Evolutionary conservation across 2,329 filamentous ascomycete genomes (phyloP).

Genomic region (Metarhizium guizhouense): DNA sequence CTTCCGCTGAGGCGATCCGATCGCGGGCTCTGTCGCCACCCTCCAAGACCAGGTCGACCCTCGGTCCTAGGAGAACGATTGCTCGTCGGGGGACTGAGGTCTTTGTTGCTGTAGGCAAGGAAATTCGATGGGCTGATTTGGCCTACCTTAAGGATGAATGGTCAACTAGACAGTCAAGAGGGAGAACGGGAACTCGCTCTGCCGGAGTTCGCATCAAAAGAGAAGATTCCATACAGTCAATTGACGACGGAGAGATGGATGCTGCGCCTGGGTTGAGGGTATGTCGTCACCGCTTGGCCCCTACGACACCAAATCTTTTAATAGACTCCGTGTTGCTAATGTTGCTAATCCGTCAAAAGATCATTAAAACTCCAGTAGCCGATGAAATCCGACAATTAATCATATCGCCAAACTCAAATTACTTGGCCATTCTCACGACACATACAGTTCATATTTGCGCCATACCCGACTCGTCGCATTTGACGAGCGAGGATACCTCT

Average conservation of each 20-base stretch:
- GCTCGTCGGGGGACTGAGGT: conserved; percentile 78
- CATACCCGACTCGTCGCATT: conserved; percentile 71
- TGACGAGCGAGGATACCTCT: conserved; percentile 57
- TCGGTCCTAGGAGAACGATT: conserved; percentile 56
- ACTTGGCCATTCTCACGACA: conserved; percentile 75
- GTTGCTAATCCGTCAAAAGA: conserved; percentile 33
- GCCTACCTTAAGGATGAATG: conserved; percentile 62
- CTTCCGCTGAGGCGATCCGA: conserved; percentile 28
- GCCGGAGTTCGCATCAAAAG: conserved; percentile 33
- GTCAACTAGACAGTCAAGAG: conserved; percentile 20
- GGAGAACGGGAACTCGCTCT: conserved; percentile 21
- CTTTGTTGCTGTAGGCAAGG: conserved; percentile 79
- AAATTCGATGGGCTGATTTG: conserved; percentile 87
- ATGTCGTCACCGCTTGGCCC: conserved; percentile 10
- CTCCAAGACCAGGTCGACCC: conserved; percentile 32
- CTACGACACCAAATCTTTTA: neutral
- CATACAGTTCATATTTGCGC: conserved; percentile 83
- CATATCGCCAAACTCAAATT: conserved; percentile 73
- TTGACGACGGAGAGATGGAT: conserved; percentile 22
- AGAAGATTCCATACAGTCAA: conserved; percentile 32
- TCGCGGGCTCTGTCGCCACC: conserved; percentile 29
- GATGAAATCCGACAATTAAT: conserved; percentile 78
- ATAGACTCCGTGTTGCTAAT: conserved; percentile 2
- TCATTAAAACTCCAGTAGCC: conserved; percentile 67
- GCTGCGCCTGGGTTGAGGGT: conserved; percentile 23